Percentiles rank a stretch among this genome's conserved stretches.
phyloP scores from a whole-genome alignment of 768 basidiomycete genomes.

The Mycena crocata region DNA sequence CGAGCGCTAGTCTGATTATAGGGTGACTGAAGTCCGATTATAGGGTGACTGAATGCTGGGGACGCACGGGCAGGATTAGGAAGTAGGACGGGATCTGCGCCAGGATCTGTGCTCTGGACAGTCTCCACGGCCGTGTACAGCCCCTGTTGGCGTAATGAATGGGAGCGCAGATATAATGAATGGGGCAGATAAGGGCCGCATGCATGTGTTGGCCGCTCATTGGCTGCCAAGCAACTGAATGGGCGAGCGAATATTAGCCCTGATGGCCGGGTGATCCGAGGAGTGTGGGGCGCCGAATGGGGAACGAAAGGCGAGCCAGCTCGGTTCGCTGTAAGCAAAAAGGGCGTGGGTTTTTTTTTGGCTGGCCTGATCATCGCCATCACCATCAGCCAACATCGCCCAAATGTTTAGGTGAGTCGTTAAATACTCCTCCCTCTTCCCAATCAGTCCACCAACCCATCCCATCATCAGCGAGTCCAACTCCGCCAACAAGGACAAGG shows the following conservation, averaged over 20 bases:
- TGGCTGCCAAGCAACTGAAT: conserved; percentile 7
- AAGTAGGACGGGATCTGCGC: no score
- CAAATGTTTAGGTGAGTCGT: not conserved
- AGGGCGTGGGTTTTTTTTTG: not conserved
- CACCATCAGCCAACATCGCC: not conserved
- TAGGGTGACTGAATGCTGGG: no score
- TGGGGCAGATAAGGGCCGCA: not conserved
- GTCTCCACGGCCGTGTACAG: no score
- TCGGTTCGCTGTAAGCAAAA: conserved; percentile 27
- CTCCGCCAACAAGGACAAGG: not conserved
- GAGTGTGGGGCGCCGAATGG: conserved; percentile 14
- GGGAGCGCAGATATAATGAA: not conserved
- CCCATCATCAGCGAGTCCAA: not conserved
- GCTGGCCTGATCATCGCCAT: not conserved
- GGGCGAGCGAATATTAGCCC: conserved; percentile 13
- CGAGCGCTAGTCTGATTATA: no score
- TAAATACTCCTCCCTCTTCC: not conserved
- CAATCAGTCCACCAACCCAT: not conserved
- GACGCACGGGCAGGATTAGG: no score
- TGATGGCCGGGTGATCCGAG: conserved; percentile 42
- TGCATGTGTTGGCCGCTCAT: not conserved
- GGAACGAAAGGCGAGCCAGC: not conserved
- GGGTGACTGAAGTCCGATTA: no score
- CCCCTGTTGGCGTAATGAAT: not conserved
- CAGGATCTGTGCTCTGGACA: no score